Conservation (phyloP, 2,329 filamentous ascomycete species). For the Neospermospora avenae region DNA sequence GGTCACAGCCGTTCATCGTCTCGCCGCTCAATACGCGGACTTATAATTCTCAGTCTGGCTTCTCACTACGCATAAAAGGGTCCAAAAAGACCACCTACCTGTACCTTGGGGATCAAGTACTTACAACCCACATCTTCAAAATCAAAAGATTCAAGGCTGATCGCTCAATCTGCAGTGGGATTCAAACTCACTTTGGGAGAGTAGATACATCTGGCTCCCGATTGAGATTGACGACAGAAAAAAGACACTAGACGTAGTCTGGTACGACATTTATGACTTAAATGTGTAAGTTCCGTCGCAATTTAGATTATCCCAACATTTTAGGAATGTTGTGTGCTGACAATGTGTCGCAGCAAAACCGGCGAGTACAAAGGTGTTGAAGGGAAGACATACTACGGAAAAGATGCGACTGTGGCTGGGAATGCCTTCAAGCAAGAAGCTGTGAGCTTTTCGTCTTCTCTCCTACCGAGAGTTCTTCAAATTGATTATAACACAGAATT, state of each 20-base stretch:
- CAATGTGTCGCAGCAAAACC: background rate
- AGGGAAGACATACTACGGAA: slow-evolving; percentile 46
- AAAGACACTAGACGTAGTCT: slow-evolving; percentile 47
- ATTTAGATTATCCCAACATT: background rate
- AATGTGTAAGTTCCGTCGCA: slow-evolving; percentile 40
- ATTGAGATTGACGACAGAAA: slow-evolving; percentile 49
- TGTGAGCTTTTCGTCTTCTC: slow-evolving; percentile 39
- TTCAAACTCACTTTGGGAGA: slow-evolving; percentile 54
- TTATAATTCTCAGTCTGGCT: slow-evolving; percentile 52
- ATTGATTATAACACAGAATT: background rate
- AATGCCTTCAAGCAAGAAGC: slow-evolving; percentile 54
- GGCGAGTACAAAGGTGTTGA: slow-evolving; percentile 38
- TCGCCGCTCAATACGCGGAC: slow-evolving; percentile 49
- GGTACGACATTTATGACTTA: slow-evolving; percentile 56
- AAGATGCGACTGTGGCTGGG: slow-evolving; percentile 44
- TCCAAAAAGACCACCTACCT: slow-evolving; percentile 47
- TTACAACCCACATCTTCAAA: background rate
- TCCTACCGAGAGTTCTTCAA: background rate
- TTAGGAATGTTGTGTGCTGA: background rate
- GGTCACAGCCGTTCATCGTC: slow-evolving; percentile 53
- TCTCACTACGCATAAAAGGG: slow-evolving; percentile 46
- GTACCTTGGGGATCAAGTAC: slow-evolving; percentile 27
- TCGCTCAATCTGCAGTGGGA: slow-evolving; percentile 46
- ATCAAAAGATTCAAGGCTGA: background rate
- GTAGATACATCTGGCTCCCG: slow-evolving; percentile 55